A percentile compares a stretch with the other conserved stretches of the same genome.
phyloP scores from a whole-genome alignment of 2,329 filamentous ascomycete species.

The Tolypocladium ovalisporum region DNA sequence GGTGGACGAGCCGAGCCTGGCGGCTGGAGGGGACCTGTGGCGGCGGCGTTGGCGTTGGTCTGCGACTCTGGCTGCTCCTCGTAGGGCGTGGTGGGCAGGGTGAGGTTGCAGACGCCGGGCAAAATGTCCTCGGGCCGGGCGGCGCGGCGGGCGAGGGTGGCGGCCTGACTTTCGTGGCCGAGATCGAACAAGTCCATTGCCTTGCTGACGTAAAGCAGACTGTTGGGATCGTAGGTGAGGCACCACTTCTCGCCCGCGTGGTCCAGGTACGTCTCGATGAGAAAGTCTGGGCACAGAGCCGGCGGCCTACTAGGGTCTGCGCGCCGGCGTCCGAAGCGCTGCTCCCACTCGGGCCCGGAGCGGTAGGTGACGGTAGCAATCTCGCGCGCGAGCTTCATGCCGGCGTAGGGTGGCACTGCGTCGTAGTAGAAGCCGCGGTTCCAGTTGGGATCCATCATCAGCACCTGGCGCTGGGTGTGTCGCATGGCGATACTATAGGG shows the following conservation, averaged over 20 bases:
- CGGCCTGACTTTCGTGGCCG: constrained; percentile 57
- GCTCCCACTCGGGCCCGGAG: constrained; percentile 95
- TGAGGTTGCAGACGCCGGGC: constrained; percentile 55
- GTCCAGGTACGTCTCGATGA: constrained; percentile 96
- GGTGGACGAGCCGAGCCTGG: constrained; percentile 47
- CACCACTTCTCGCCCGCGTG: constrained; percentile 98
- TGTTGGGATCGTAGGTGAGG: constrained; percentile 92
- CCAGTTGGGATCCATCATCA: constrained; percentile 99
- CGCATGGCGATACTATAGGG: constrained; percentile 98
- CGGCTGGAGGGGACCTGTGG: constrained; percentile 9
- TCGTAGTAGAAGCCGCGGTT: constrained; percentile 90
- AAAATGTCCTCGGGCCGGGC: constrained; percentile 49
- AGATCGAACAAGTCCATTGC: constrained; percentile 98
- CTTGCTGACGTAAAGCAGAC: constrained; percentile 90
- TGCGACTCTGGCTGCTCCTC: constrained; percentile 59
- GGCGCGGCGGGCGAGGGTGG: constrained; percentile 49
- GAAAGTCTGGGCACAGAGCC: constrained; percentile 90
- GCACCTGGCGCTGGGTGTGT: constrained; percentile 90
- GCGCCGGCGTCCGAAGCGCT: constrained; percentile 76
- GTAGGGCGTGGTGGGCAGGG: constrained; percentile 73
- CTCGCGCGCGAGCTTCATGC: constrained; percentile 95
- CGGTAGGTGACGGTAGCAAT: constrained; percentile 97
- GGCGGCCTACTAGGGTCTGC: constrained; percentile 81
- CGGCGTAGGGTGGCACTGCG: constrained; percentile 77
- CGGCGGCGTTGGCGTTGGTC: constrained; percentile 18